Conservation (phyloP, 495 filamentous ascomycete species). For the Penicillium bialowiezense region DNA sequence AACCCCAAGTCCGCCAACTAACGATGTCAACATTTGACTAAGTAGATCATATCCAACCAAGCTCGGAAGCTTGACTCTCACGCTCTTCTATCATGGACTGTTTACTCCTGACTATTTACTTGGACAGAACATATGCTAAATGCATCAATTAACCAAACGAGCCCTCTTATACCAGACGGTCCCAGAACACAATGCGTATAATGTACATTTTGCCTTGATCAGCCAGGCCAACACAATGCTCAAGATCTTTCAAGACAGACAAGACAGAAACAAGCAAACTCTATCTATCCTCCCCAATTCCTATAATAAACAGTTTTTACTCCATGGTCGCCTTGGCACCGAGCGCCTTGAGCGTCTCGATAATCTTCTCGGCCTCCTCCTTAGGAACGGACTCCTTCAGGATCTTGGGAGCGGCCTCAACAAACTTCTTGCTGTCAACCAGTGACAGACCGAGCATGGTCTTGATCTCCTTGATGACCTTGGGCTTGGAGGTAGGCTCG, state of each 20-base stretch:
- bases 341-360: slow-evolving; percentile 86
- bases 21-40: no score
- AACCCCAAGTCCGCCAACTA: background rate
- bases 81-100: background rate
- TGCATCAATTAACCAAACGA: slow-evolving; percentile 32
- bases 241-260: slow-evolving; percentile 29
- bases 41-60: no score
- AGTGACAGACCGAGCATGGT: slow-evolving; percentile 88
- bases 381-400: slow-evolving; percentile 98
- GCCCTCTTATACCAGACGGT: slow-evolving; percentile 31
- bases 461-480: slow-evolving; percentile 99
- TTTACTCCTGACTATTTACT: background rate
- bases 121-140: slow-evolving; percentile 19
- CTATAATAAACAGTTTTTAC: slow-evolving; percentile 44
- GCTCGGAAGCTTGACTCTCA: no score
- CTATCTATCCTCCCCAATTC: slow-evolving; percentile 12
- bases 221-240: slow-evolving; percentile 25
- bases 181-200: slow-evolving; percentile 41
- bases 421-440: slow-evolving; percentile 99
- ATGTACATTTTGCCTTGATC: slow-evolving; percentile 43
- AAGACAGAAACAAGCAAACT: slow-evolving; percentile 14
- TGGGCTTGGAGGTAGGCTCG: slow-evolving; percentile 86
- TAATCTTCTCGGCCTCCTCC: slow-evolving; percentile 98
- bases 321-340: slow-evolving; percentile 89
- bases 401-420: slow-evolving; percentile 93